Percentiles rank a stretch among this genome's conserved stretches.
Conservation (phyloP, 352 stramenopile genomes). For the Phytopythium helicoides region DNA sequence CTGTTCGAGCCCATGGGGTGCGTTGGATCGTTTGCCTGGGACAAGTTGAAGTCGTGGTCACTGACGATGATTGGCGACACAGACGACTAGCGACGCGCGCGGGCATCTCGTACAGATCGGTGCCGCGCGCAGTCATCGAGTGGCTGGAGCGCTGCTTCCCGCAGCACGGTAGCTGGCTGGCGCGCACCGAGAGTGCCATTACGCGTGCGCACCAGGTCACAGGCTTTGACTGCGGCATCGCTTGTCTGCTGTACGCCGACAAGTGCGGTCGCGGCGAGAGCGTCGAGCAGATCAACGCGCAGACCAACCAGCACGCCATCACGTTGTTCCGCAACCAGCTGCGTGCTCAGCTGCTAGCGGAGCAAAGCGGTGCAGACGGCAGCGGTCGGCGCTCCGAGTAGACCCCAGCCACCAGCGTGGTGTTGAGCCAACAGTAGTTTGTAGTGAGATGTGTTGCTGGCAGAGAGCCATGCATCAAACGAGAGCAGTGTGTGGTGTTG, state of each 20-base stretch:
- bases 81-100: conserved; percentile 49
- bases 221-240: conserved; percentile 89
- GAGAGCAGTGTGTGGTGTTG: no score
- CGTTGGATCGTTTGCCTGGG: no score
- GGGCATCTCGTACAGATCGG: conserved; percentile 65
- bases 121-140: conserved; percentile 75
- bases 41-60: no score
- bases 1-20: conserved; percentile 89
- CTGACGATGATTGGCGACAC: neutral
- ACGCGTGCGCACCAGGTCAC: conserved; percentile 85
- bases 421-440: no score
- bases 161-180: conserved; percentile 53
- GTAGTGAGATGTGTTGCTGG: no score
- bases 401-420: no score
- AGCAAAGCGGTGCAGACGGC: neutral
- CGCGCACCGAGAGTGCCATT: conserved; percentile 64
- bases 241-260: conserved; percentile 86
- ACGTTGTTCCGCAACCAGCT: conserved; percentile 62
- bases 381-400: no score
- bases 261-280: conserved; percentile 69
- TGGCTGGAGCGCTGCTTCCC: conserved; percentile 85
- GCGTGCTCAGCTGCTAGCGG: conserved; percentile 26
- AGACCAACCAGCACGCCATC: conserved; percentile 69
- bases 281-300: conserved; percentile 54
- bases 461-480: no score